phyloP scores from a whole-genome alignment of 202 grass and related monocot species.

The Hordeum pubiflorum region DNA sequence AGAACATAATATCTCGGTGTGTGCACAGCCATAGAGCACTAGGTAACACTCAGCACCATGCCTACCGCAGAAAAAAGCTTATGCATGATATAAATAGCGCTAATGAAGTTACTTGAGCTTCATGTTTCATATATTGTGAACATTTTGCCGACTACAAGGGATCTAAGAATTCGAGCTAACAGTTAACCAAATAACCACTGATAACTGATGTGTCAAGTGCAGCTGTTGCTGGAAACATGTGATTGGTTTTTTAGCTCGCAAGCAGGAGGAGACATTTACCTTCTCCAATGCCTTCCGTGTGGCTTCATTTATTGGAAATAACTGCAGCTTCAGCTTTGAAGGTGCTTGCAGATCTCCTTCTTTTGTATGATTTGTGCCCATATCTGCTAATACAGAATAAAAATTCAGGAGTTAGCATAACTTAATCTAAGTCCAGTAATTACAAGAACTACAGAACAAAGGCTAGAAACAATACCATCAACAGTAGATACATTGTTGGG shows the following conservation, averaged over 20 bases:
- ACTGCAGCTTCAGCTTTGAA: slow-evolving; percentile 82
- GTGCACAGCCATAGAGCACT: not conserved
- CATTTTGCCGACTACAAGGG: slow-evolving; percentile 10
- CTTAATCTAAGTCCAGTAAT: not conserved
- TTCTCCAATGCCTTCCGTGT: slow-evolving; percentile 86
- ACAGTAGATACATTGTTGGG: slow-evolving; percentile 34
- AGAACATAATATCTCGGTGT: slow-evolving; percentile 2
- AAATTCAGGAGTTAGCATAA: slow-evolving; percentile 14
- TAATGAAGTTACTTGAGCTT: not conserved
- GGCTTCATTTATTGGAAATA: slow-evolving; percentile 96
- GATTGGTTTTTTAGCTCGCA: slow-evolving; percentile 9
- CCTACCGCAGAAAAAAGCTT: slow-evolving; percentile 9
- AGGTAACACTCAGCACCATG: not conserved
- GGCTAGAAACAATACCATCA: slow-evolving; percentile 43
- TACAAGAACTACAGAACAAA: not conserved
- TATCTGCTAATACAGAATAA: slow-evolving; percentile 37
- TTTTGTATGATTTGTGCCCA: slow-evolving; percentile 44
- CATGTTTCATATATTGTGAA: slow-evolving; percentile 9
- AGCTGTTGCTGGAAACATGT: not conserved
- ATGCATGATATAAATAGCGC: not conserved
- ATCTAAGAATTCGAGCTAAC: not conserved
- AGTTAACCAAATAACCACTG: slow-evolving; percentile 15
- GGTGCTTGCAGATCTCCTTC: slow-evolving; percentile 50
- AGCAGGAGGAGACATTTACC: slow-evolving; percentile 49
- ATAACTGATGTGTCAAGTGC: not conserved